Evolutionary conservation across 306 rosid species (phyloP), one percentile per base, ranked within the genome.

Genomic region (Acacia confusa): DNA sequence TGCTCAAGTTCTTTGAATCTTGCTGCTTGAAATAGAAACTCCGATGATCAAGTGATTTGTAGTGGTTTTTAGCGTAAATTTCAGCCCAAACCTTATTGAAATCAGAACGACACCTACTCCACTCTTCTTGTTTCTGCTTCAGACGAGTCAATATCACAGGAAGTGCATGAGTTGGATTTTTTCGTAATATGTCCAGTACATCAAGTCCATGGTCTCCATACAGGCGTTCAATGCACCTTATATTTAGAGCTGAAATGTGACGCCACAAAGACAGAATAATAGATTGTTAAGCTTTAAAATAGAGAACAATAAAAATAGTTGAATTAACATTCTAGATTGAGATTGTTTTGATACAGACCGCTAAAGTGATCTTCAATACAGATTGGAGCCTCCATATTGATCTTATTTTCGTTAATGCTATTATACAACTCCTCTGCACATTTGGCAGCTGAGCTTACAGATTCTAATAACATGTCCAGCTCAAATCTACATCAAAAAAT

Each of bases 121-220:
- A 96, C 87, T 96, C 99, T 76, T 96, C 99, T 87, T 93, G 98
- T 72, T 96, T 96, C 84, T 96, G 99, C 87, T 96, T 93, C 85
- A 96, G 81, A 75, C 99, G 98, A 68, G 91, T 93, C 87, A 92
- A 87, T 85, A 93, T 86, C 77, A 96, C 97, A 63, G 98, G 98
- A 27, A 92, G 82, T 28, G 93, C 90, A 82, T 90, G 89, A 76
- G 92, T 30, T 44, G 98, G 97, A 84, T 89, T 93, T 89, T 91
- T 96, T 19, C 98, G 92, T 85, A 96, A 85, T 84, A 96, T 91
- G 80, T 96, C 99, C 87, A 92, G 67, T 72, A 92, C 98, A 63
- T 96, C 99, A 83, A 96, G 97, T 64, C 99, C 99, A 83, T 96
- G 98, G 77, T 96, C 99, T 78, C 99, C 99, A 65, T 96, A 96